phyloP scores from a whole-genome alignment of 805 yeast species.

The Starmerella khaoyaiensis region DNA sequence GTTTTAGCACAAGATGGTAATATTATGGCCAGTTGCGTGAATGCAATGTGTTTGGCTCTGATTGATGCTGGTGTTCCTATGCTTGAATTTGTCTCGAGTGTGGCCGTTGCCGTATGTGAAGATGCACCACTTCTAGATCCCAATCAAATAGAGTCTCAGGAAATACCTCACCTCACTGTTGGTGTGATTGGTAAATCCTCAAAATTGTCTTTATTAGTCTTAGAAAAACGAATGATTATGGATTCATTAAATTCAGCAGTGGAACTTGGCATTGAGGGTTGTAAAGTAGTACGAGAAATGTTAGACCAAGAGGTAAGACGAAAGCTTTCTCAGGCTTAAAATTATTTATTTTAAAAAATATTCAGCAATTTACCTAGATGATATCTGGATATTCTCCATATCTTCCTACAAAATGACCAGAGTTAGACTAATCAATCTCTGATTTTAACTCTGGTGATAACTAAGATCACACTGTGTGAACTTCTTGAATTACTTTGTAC shows the following conservation, averaged over 20 bases:
- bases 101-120: conserved; percentile 69
- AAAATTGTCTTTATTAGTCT: conserved; percentile 56
- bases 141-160: conserved; percentile 69
- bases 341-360: too few relatives aligned
- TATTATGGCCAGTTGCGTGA: conserved; percentile 59
- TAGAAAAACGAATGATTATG: conserved; percentile 76
- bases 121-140: conserved; percentile 70
- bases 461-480: too few relatives aligned
- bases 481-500: too few relatives aligned
- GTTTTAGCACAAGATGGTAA: conserved; percentile 90
- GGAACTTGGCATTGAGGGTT: conserved; percentile 76
- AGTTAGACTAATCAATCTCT: too few relatives aligned
- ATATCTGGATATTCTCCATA: too few relatives aligned
- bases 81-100: conserved; percentile 77
- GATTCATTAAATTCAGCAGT: conserved; percentile 65
- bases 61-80: conserved; percentile 92
- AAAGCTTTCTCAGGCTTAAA: too few relatives aligned
- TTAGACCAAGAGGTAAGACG: conserved; percentile 78
- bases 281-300: conserved; percentile 63
- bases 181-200: conserved; percentile 77
- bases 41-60: conserved; percentile 77
- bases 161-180: conserved; percentile 65
- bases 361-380: too few relatives aligned
- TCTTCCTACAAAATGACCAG: too few relatives aligned
- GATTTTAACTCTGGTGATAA: too few relatives aligned